Base-by-base conservation (phyloP, 805 yeast species). In the Metschnikowia similis region DNA sequence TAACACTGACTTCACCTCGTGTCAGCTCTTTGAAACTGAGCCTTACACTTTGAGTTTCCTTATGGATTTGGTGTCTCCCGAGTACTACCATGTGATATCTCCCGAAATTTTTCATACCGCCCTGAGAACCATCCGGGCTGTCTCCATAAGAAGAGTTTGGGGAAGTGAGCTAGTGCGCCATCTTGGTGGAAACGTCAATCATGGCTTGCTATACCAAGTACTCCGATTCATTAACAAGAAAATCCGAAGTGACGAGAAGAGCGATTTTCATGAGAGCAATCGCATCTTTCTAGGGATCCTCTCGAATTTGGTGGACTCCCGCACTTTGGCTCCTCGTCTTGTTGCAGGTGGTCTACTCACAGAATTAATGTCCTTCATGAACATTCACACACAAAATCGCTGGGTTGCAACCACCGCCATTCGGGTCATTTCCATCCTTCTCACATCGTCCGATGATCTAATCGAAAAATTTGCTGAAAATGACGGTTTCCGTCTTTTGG, bases 101-200 rank as follows among this genome's bases (percentile, higher is more conserved):
- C 60, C 61, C 26, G 79, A 74, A 1, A 72, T 87, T 2, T 76
- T 84, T 51, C 66, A 77, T 39, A 77, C 83, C 38, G 87, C 92
- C 1, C 64, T 84, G 45, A 80, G 82, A 52, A 79, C 91, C 0
- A 71, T 91, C 47, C 87, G 86, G 53, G 80, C 84, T 53, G 80
- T 89, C 31, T 78, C 96, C 1, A 71, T 78, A 17, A 83, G 82
- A 59, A 81, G 82, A 42, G 76, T 77, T 4, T 85, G 90, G 80
- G 84, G 91, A 14, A 75, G 84, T 45, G 97, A 90, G 56, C 75
- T 91, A 21, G 74, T 90, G 47, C 76, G 89, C 50, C 83, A 87
- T 10, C 65, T 90, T 55, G 89, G 94, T 17, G 97, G 94, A 8
- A 89, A 89, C 63, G 89, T 91, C 36, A 82, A 84, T 52, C 96